phyloP scores from a whole-genome alignment of 768 basidiomycete genomes.

The Neoboletus brunneissimus region DNA sequence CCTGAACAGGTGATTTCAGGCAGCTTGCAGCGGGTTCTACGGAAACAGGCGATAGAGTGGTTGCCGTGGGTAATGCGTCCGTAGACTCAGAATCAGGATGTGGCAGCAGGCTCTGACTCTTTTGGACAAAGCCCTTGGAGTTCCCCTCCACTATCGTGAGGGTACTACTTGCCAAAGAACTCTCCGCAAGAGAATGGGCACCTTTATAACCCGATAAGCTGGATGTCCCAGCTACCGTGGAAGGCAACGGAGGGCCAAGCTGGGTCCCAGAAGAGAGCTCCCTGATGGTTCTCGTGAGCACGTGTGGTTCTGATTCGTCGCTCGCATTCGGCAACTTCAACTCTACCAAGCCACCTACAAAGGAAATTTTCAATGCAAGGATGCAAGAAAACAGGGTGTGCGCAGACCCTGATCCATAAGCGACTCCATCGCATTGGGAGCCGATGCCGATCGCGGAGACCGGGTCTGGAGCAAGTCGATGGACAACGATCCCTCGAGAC shows the following conservation, averaged over 20 bases:
- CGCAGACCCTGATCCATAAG: constrained; percentile 61
- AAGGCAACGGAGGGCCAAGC: constrained; percentile 21
- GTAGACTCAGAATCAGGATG: constrained; percentile 4
- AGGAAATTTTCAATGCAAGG: background rate
- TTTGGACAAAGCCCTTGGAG: background rate
- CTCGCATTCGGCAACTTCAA: constrained; percentile 42
- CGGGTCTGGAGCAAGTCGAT: constrained; percentile 21
- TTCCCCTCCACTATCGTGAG: constrained; percentile 3
- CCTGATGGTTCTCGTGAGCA: constrained; percentile 43
- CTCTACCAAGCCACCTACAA: constrained; percentile 56
- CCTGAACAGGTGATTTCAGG: constrained; percentile 14
- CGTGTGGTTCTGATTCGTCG: constrained; percentile 31
- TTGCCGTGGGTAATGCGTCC: background rate
- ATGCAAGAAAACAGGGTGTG: background rate
- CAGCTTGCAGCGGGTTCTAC: constrained; percentile 8
- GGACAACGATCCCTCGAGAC: constrained; percentile 28
- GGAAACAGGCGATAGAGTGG: constrained; percentile 1
- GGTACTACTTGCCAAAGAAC: background rate
- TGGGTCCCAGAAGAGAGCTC: constrained; percentile 41
- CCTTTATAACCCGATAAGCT: background rate
- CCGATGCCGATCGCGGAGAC: constrained; percentile 4
- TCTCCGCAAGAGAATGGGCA: background rate
- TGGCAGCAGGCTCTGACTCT: background rate
- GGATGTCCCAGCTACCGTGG: constrained; percentile 1
- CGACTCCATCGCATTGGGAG: constrained; percentile 51